Percentiles rank a stretch among this genome's conserved stretches.
phyloP scores from a whole-genome alignment of 2,329 filamentous ascomycete species.

The Neofusicoccum cordaticola region DNA sequence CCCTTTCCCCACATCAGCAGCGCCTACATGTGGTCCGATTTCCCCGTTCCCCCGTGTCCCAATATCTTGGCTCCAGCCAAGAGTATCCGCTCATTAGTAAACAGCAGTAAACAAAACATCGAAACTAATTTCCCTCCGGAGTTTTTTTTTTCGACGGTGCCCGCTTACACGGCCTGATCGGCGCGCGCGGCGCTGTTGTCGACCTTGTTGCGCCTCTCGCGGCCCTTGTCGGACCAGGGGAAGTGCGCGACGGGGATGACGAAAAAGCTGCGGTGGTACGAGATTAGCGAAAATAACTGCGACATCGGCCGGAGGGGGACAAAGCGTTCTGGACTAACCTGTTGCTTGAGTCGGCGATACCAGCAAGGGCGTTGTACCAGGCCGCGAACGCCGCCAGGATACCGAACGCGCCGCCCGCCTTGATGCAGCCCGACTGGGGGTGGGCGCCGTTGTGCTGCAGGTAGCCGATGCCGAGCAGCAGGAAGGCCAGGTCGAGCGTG shows the following conservation, averaged over 20 bases:
- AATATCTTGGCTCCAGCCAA: not conserved
- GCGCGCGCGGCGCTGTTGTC: constrained; percentile 41
- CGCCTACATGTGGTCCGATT: not conserved
- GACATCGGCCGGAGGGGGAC: not conserved
- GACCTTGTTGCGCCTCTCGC: constrained; percentile 35
- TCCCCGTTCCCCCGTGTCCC: not conserved
- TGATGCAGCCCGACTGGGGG: constrained; percentile 47
- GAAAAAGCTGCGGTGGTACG: constrained; percentile 67
- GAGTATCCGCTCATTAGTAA: not conserved
- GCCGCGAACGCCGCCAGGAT: constrained; percentile 53
- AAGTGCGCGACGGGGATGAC: constrained; percentile 89
- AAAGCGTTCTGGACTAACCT: constrained; percentile 30
- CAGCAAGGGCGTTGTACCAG: constrained; percentile 56
- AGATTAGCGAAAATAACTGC: constrained; percentile 17
- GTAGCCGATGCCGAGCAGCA: constrained; percentile 56
- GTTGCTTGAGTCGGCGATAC: constrained; percentile 55
- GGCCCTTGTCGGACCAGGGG: constrained; percentile 69
- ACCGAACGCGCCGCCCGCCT: constrained; percentile 53
- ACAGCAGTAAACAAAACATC: not conserved
- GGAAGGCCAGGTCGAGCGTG: constrained; percentile 57
- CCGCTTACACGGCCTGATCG: constrained; percentile 19
- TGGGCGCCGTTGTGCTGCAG: constrained; percentile 42
- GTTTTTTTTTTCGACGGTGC: not conserved
- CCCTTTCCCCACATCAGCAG: not conserved
- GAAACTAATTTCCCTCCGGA: not conserved